phyloP scores from a whole-genome alignment of 352 stramenopile genomes.

The Lagenidium sp. region DNA sequence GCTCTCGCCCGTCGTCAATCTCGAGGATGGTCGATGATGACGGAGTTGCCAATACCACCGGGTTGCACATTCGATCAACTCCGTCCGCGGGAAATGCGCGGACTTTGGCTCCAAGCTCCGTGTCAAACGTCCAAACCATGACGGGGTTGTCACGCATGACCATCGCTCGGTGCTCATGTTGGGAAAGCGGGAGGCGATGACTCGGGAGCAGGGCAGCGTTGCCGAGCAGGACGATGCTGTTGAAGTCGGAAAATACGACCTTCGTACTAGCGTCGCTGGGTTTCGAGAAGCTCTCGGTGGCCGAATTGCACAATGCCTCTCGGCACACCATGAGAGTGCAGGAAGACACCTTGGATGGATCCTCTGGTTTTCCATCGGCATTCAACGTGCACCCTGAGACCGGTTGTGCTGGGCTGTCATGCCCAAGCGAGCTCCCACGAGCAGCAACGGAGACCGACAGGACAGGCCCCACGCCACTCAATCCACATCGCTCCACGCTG shows the following conservation, averaged over 20 bases:
- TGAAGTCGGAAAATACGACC: conserved; percentile 42
- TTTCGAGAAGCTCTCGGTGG: background rate
- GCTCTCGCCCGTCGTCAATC: conserved; percentile 35
- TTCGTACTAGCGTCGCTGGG: conserved; percentile 2
- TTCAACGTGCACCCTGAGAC: no score
- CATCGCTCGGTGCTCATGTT: conserved; percentile 37
- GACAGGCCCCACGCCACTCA: conserved; percentile 16
- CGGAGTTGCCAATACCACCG: conserved; percentile 4
- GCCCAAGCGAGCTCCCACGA: conserved; percentile 23
- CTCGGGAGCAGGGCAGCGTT: conserved; percentile 28
- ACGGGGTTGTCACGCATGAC: conserved; percentile 60
- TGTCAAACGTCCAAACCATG: conserved; percentile 44
- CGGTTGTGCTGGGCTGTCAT: no score
- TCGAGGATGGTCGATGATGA: conserved; percentile 13
- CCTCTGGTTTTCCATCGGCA: background rate
- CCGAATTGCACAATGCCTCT: background rate
- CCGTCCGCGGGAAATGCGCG: background rate
- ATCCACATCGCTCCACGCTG: conserved; percentile 27
- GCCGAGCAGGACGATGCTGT: conserved; percentile 34
- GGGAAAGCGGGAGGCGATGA: conserved; percentile 28
- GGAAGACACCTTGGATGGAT: no score
- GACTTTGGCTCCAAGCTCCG: conserved; percentile 4
- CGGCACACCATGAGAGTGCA: background rate
- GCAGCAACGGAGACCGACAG: conserved; percentile 33
- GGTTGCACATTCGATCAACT: background rate